A percentile compares a stretch with the other conserved stretches of the same genome.
phyloP scores from a whole-genome alignment of 768 basidiomycete genomes.

The Phylloporus arenicola region DNA sequence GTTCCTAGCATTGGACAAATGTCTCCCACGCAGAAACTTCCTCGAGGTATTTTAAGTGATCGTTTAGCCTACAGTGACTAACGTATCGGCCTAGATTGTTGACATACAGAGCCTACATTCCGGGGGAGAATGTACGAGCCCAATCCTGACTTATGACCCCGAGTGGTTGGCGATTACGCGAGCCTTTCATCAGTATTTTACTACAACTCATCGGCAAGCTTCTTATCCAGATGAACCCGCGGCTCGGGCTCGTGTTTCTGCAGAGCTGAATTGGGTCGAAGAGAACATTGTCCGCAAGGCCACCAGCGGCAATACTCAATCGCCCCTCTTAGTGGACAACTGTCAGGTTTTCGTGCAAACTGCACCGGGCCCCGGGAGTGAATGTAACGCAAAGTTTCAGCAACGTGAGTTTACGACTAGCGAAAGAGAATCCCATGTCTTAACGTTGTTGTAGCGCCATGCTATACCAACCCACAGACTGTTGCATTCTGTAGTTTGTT shows the following conservation, averaged over 20 bases:
- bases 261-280: slow-evolving; percentile 64
- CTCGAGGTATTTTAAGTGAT: slow-evolving; percentile 54
- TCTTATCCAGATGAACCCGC: slow-evolving; percentile 56
- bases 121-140: slow-evolving; percentile 14
- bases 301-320: neutral
- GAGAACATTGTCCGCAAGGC: slow-evolving; percentile 40
- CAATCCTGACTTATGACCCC: slow-evolving; percentile 66
- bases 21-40: slow-evolving; percentile 68
- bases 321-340: slow-evolving; percentile 36
- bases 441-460: slow-evolving; percentile 45
- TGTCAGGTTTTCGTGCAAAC: slow-evolving; percentile 68
- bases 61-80: neutral
- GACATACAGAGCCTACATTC: slow-evolving; percentile 44
- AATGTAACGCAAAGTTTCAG: slow-evolving; percentile 35
- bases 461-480: slow-evolving; percentile 88
- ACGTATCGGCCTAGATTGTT: slow-evolving; percentile 49
- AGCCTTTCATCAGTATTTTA: slow-evolving; percentile 78
- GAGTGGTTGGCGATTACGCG: slow-evolving; percentile 94
- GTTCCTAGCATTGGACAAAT: slow-evolving; percentile 91
- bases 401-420: slow-evolving; percentile 32
- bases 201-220: slow-evolving; percentile 43
- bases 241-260: slow-evolving; percentile 46
- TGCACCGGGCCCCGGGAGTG: slow-evolving; percentile 47
- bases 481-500: slow-evolving; percentile 79
- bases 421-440: neutral